Evolutionary conservation across 129 eudicot species (phyloP).

Genomic region (Centella asiatica): DNA sequence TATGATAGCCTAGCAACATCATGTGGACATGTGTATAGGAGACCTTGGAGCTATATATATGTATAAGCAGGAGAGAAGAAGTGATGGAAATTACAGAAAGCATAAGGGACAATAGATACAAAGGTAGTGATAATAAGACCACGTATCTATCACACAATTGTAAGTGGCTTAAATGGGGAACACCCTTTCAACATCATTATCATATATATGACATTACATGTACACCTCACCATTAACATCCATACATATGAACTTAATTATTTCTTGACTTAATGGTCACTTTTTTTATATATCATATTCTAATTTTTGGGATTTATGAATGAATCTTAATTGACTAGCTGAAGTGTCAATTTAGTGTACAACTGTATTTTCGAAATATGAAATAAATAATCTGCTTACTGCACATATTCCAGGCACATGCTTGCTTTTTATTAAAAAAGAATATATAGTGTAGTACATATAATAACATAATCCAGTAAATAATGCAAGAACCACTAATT

Average conservation of each 20-base stretch:
- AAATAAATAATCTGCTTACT: not conserved
- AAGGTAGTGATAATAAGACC: not conserved
- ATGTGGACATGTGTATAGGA: not conserved
- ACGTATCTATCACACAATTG: constrained; percentile 1
- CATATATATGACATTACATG: too few species aligned
- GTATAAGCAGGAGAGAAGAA: not conserved
- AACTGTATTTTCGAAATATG: not conserved
- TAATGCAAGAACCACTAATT: not conserved
- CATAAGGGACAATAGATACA: not conserved
- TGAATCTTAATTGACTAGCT: not conserved
- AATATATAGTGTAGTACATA: not conserved
- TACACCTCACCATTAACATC: too few species aligned
- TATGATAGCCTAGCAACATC: not conserved
- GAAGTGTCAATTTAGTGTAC: not conserved
- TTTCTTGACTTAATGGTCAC: too few species aligned
- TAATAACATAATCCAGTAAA: not conserved
- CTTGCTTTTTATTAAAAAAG: not conserved
- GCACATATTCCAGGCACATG: not conserved
- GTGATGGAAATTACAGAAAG: too few species aligned
- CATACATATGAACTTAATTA: too few species aligned
- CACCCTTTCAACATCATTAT: not conserved
- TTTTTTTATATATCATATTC: not conserved
- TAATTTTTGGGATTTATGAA: not conserved
- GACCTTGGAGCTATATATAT: not conserved
- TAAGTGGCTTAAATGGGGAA: constrained; percentile 1